Conservation (phyloP, 371 early-diverging fungal species). For the Saksenaea oblongispora region DNA sequence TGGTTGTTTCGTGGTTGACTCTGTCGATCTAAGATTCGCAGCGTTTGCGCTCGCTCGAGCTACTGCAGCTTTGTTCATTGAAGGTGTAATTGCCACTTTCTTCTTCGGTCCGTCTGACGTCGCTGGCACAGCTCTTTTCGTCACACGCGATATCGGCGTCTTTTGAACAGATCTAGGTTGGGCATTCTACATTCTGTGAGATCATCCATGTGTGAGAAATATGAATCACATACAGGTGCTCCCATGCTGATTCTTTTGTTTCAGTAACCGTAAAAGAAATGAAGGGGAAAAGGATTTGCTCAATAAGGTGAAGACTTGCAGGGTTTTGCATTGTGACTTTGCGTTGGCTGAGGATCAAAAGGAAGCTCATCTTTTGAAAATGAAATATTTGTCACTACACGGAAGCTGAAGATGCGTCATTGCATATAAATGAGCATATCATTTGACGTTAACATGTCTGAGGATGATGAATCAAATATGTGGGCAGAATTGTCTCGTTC, state of each 20-base stretch:
- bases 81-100: background rate
- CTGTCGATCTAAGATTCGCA: background rate
- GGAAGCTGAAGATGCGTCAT: too few species aligned
- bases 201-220: background rate
- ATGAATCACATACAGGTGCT: background rate
- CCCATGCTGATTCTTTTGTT: background rate
- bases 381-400: too few species aligned
- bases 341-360: too few species aligned
- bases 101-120: background rate
- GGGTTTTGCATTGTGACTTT: background rate
- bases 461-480: too few species aligned
- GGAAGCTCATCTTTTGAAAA: too few species aligned
- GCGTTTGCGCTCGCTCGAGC: background rate
- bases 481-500: too few species aligned
- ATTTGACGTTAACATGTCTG: too few species aligned
- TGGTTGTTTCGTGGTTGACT: background rate
- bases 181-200: background rate
- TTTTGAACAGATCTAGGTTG: background rate
- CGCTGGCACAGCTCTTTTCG: background rate
- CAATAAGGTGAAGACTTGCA: background rate
- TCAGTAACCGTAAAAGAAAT: background rate
- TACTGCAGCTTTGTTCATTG: background rate
- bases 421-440: too few species aligned
- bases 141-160: background rate
- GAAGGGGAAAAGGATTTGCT: background rate